A percentile compares a stretch with the other conserved stretches of the same genome.
Conservation (phyloP, 225 moss, liverwort and hornwort genomes). For the Marchantia paleacea region DNA sequence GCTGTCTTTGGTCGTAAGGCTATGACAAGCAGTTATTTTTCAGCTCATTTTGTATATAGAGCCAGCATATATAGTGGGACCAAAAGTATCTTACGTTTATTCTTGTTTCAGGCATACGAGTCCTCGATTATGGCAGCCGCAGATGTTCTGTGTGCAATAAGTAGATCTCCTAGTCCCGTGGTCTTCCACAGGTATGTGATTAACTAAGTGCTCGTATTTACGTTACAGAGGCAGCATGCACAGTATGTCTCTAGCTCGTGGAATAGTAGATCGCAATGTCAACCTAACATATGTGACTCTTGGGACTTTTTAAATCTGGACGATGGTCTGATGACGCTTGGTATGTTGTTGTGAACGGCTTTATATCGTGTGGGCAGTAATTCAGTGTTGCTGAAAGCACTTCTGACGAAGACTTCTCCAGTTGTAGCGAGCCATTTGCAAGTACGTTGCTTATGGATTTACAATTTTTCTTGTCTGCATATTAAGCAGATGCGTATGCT, state of each 20-base stretch:
- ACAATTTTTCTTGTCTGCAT: no score
- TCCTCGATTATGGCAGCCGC: slow-evolving; percentile 74
- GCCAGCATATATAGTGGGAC: not conserved
- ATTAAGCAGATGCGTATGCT: no score
- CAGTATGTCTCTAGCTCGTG: no score
- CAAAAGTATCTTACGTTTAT: not conserved
- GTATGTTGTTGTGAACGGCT: no score
- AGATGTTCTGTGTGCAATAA: slow-evolving; percentile 80
- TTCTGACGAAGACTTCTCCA: slow-evolving; percentile 75
- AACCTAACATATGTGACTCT: no score
- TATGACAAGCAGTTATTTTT: no score
- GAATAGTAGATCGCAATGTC: no score
- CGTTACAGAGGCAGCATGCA: no score
- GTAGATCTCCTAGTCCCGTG: slow-evolving; percentile 68
- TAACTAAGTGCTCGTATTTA: not conserved
- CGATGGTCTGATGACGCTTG: no score
- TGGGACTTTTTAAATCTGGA: not conserved
- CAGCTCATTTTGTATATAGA: no score
- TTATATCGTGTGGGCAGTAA: slow-evolving; percentile 60
- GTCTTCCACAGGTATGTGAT: slow-evolving; percentile 69
- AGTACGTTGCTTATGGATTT: slow-evolving; percentile 37
- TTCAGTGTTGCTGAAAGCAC: slow-evolving; percentile 69
- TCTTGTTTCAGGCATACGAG: slow-evolving; percentile 62
- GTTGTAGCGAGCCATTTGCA: slow-evolving; percentile 72
- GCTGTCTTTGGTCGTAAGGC: no score